phyloP scores from a whole-genome alignment of 2,329 filamentous ascomycete genomes.

The Ascochyta pisi region DNA sequence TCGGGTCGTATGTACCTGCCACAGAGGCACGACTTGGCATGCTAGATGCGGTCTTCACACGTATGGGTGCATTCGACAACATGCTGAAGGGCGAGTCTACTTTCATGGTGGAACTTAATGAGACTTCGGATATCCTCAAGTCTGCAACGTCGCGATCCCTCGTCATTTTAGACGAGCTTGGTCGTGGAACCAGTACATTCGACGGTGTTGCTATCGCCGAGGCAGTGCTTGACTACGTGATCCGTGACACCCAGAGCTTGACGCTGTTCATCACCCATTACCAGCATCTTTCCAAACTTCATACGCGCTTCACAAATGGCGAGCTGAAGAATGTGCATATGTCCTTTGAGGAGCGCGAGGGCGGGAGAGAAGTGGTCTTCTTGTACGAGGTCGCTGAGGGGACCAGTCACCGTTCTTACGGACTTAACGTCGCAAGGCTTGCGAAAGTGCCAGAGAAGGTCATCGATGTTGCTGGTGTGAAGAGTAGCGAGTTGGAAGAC shows the following conservation, averaged over 20 bases:
- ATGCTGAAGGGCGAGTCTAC: conserved; percentile 94
- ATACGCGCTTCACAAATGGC: conserved; percentile 68
- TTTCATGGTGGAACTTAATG: conserved; percentile 97
- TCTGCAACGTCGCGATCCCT: conserved; percentile 83
- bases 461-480: conserved; percentile 78
- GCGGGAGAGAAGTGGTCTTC: conserved; percentile 82
- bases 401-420: conserved; percentile 92
- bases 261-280: conserved; percentile 99
- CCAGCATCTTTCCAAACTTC: conserved; percentile 80
- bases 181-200: conserved; percentile 90
- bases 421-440: conserved; percentile 87
- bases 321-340: conserved; percentile 91
- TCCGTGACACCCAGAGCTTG: conserved; percentile 74
- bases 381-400: conserved; percentile 91
- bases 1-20: conserved; percentile 93
- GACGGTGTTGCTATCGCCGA: conserved; percentile 96
- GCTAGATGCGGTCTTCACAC: conserved; percentile 89
- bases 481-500: conserved; percentile 81
- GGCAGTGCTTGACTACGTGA: conserved; percentile 84
- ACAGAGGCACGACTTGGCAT: conserved; percentile 76
- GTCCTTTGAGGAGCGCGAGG: conserved; percentile 69
- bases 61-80: conserved; percentile 96
- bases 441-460: conserved; percentile 80
- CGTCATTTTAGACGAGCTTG: conserved; percentile 93
- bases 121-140: conserved; percentile 90